Conservation (phyloP, 176 grass and related monocot genomes). For the Panicum miliaceum region DNA sequence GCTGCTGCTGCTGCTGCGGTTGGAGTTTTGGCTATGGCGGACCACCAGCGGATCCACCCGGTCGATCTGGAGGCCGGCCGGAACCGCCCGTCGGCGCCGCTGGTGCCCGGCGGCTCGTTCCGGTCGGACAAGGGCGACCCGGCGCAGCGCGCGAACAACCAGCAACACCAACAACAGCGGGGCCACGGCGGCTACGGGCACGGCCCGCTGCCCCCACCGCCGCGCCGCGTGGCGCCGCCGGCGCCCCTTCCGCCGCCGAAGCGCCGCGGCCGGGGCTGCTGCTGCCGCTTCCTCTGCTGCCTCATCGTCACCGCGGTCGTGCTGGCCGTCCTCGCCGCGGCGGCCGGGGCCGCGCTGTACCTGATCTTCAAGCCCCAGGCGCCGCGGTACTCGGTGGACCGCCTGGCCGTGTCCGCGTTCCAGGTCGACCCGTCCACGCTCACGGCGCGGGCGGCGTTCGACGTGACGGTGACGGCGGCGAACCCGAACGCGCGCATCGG, state of each 20-base stretch:
- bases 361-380: slow-evolving; percentile 67
- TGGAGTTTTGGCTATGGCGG: slow-evolving; percentile 42
- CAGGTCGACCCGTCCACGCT: slow-evolving; percentile 40
- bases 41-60: slow-evolving; percentile 87
- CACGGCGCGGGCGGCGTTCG: slow-evolving; percentile 55
- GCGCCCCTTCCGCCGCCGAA: slow-evolving; percentile 3
- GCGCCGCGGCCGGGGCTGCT: slow-evolving; percentile 44
- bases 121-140: slow-evolving; percentile 67
- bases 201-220: slow-evolving; percentile 31
- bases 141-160: background rate
- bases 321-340: slow-evolving; percentile 55
- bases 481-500: slow-evolving; percentile 74
- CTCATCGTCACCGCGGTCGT: background rate
- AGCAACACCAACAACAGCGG: background rate
- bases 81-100: slow-evolving; percentile 49
- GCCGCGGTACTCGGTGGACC: slow-evolving; percentile 86
- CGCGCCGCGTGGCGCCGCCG: slow-evolving; percentile 21
- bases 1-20: background rate
- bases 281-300: slow-evolving; percentile 75
- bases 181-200: too few relatives aligned
- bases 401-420: slow-evolving; percentile 60
- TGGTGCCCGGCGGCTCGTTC: slow-evolving; percentile 43
- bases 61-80: slow-evolving; percentile 68
- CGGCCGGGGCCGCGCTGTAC: slow-evolving; percentile 50
- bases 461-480: slow-evolving; percentile 71